Evolutionary conservation across 257 asterid genomes (phyloP).

Genomic region (Phtheirospermum japonicum): DNA sequence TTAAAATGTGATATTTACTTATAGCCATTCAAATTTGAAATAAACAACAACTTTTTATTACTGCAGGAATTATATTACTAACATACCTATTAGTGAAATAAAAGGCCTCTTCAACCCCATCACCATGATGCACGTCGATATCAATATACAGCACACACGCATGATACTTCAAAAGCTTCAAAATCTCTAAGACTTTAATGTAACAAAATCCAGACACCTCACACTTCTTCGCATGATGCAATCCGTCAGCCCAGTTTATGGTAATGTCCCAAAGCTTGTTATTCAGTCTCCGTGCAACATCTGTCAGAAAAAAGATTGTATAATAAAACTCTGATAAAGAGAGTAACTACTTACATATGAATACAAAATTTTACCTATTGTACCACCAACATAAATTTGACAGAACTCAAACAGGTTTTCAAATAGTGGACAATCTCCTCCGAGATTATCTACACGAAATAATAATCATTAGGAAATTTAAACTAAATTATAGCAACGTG

Average conservation of each 20-base stretch:
- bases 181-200: conserved; percentile 87
- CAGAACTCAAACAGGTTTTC: conserved; percentile 95
- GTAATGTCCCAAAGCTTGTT: conserved; percentile 87
- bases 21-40: too few species aligned
- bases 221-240: conserved; percentile 99
- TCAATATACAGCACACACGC: conserved; percentile 93
- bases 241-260: conserved; percentile 99
- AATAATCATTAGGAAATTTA: conserved; percentile 25
- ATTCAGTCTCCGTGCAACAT: conserved; percentile 95
- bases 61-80: not conserved
- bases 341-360: conserved; percentile 18
- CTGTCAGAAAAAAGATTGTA: conserved; percentile 40
- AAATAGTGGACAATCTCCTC: conserved; percentile 97
- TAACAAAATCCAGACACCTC: conserved; percentile 99
- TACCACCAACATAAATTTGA: conserved; percentile 98
- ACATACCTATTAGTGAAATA: conserved; percentile 86
- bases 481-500: not conserved
- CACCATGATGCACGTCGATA: conserved; percentile 99
- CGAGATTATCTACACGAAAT: conserved; percentile 72
- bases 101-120: conserved; percentile 99
- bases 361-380: conserved; percentile 60
- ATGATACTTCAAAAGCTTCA: conserved; percentile 96
- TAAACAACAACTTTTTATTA: not conserved
- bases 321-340: conserved; percentile 12
- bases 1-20: too few species aligned